Conservation (phyloP, 2,329 filamentous ascomycete species). For the Talaromyces sp. region DNA sequence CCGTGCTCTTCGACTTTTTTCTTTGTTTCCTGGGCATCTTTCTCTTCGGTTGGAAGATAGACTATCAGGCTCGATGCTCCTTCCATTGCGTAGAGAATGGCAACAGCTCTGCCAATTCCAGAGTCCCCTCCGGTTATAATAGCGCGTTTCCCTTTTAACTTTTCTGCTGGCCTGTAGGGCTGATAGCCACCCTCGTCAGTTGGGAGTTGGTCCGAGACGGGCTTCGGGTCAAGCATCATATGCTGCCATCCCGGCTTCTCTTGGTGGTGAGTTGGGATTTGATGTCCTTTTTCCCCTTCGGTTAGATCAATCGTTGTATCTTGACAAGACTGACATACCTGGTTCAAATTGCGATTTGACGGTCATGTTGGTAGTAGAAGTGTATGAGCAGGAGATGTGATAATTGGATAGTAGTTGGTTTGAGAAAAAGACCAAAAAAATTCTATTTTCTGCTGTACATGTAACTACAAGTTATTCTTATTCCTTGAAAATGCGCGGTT, state of each 20-base stretch:
- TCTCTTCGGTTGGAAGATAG: constrained; percentile 70
- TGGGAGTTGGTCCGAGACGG: constrained; percentile 61
- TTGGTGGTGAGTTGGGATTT: constrained; percentile 50
- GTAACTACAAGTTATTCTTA: not conserved
- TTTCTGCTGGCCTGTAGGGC: constrained; percentile 68
- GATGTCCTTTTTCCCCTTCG: constrained; percentile 37
- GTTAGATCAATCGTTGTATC: not conserved
- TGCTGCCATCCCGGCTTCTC: constrained; percentile 49
- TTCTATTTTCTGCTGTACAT: not conserved
- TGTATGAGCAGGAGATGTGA: not conserved
- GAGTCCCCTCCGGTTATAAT: constrained; percentile 78
- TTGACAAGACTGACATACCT: constrained; percentile 17
- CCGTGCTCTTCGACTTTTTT: constrained; percentile 63
- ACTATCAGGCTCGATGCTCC: constrained; percentile 69
- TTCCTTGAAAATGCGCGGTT: not conserved
- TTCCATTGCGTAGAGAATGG: constrained; percentile 75
- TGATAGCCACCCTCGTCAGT: constrained; percentile 63
- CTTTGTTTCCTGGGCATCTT: constrained; percentile 71
- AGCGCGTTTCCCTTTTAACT: constrained; percentile 69
- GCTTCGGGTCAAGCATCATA: constrained; percentile 53
- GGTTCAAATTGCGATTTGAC: constrained; percentile 29
- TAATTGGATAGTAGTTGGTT: not conserved
- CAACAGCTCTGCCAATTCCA: constrained; percentile 71
- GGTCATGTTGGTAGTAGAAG: constrained; percentile 5
- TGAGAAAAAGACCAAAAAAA: not conserved